Base-by-base conservation (phyloP, 1,284 basidiomycete genomes). In the Anthracocystis panici-leucophaei region DNA sequence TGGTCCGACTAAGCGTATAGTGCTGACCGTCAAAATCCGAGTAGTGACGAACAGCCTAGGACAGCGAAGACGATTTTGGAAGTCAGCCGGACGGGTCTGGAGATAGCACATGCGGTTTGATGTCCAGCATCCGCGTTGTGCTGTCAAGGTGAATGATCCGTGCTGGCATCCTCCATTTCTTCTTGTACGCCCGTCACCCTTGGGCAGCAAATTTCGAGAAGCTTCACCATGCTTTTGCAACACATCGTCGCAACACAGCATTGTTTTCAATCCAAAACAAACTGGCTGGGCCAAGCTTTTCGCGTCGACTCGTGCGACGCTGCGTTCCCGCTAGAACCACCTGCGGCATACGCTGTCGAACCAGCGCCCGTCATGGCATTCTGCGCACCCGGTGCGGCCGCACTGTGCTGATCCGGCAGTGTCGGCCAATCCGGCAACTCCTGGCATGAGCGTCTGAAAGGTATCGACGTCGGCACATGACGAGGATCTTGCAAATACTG, bases 261-360 rank as follows among this genome's bases (percentile, higher is more conserved):
- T 50, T 66, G 14, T 14, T 38, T 11, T 38, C 35, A 59, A 38
- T 75, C 72, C 73, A 71, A 29, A 64, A 71, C 53, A 38, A 63
- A 59, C 27, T 65, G 57, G 52, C 64, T 62, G 42, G 61, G 55
- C 74, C 74, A 76, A 33, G 74, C 65, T 44, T 66, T 75, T 45
- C 67, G 62, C 46, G 62, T 50, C 46, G 60, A 27, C 33, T 63
- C 51, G 25, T 61, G 45, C 42, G 60, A 45, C 40, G 63, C 27
- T 20, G 53, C 10, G 6, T 31, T 53, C 12, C 61, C 45, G 25
- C 42, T 42, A 38, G 33, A 46, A 21, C 23, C 56, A 51, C 45
- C 41, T 46, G 54, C 31, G 27, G 42, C 45, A 41, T 57, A 50
- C n/a, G 66, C 16, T 23, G 66, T 16, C 20, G 49, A 23, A 21